phyloP scores from a whole-genome alignment of 129 eudicot genomes.

The Silybum marianum region DNA sequence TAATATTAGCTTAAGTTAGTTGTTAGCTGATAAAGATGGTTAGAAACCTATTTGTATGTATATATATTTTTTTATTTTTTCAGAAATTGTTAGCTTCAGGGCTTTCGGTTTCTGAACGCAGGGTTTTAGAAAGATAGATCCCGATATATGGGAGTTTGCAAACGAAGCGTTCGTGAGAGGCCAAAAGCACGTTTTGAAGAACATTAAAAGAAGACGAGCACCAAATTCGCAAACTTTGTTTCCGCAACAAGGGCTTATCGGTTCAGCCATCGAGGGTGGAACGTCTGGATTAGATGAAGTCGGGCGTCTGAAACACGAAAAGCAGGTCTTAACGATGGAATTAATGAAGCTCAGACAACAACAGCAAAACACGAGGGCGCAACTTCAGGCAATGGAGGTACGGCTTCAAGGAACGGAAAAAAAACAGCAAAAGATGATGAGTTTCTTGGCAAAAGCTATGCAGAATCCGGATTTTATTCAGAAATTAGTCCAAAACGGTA shows the following conservation, averaged over 20 bases:
- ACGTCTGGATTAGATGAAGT: conserved; percentile 59
- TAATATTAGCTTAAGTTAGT: not conserved
- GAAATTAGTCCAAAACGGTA: conserved; percentile 61
- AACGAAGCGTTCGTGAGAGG: conserved; percentile 78
- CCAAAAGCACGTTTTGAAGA: conserved; percentile 66
- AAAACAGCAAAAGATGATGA: conserved; percentile 95
- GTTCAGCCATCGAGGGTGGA: conserved; percentile 50
- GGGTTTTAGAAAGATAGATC: conserved; percentile 97
- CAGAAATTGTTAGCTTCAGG: conserved; percentile 19
- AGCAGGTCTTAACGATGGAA: conserved; percentile 61
- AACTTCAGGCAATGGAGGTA: conserved; percentile 70
- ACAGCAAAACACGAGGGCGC: conserved; percentile 64
- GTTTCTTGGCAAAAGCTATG: conserved; percentile 86
- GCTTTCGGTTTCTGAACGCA: conserved; percentile 47
- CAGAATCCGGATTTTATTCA: conserved; percentile 78
- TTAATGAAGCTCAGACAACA: conserved; percentile 78
- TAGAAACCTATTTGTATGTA: not conserved
- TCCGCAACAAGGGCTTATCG: conserved; percentile 31
- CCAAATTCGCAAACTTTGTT: conserved; percentile 38
- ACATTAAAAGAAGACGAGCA: conserved; percentile 67
- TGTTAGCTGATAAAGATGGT: not conserved
- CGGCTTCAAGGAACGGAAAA: conserved; percentile 73
- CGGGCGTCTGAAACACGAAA: conserved; percentile 70
- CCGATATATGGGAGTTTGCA: conserved; percentile 94
- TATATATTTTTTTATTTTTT: not conserved